Evolutionary conservation across 805 yeast species (phyloP).

Genomic region (Candida bentonensis): DNA sequence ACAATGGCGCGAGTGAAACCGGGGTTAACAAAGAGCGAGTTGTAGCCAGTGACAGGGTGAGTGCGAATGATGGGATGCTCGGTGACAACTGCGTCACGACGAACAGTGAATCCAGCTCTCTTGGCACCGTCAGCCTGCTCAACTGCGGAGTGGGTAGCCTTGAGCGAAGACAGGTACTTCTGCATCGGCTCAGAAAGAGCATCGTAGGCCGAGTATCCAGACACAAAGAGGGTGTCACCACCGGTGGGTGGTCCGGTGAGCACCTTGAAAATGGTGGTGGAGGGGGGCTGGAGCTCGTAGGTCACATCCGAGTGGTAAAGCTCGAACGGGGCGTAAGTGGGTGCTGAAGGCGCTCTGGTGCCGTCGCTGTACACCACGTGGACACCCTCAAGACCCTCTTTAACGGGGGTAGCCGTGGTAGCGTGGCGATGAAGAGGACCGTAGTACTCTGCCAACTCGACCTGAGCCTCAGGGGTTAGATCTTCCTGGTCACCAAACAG

Average conservation of each 20-base stretch:
- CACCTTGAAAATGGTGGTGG: constrained; percentile 38
- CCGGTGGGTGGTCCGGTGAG: constrained; percentile 44
- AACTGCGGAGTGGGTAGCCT: constrained; percentile 50
- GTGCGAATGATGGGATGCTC: constrained; percentile 59
- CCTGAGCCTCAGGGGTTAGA: constrained; percentile 42
- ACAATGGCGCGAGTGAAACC: constrained; percentile 50
- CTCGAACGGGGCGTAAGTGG: constrained; percentile 16
- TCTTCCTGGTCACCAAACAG: constrained; percentile 39
- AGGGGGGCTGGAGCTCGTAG: constrained; percentile 61
- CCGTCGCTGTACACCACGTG: constrained; percentile 19
- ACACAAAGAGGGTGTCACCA: constrained; percentile 43
- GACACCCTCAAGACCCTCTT: constrained; percentile 22
- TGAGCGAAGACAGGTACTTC: constrained; percentile 33
- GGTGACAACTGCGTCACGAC: constrained; percentile 49
- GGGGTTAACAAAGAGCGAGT: constrained; percentile 43
- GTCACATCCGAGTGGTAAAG: constrained; percentile 65
- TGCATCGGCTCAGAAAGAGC: constrained; percentile 35
- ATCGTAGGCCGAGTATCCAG: constrained; percentile 39
- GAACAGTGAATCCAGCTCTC: constrained; percentile 44
- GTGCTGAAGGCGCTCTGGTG: constrained; percentile 12
- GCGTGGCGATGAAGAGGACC: constrained; percentile 43
- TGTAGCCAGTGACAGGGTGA: constrained; percentile 59
- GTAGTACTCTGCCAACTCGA: constrained; percentile 54
- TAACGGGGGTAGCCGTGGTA: constrained; percentile 19
- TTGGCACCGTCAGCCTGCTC: constrained; percentile 48